Evolutionary conservation across 2,329 filamentous ascomycete species (phyloP).

Genomic region (Periconia sp.): DNA sequence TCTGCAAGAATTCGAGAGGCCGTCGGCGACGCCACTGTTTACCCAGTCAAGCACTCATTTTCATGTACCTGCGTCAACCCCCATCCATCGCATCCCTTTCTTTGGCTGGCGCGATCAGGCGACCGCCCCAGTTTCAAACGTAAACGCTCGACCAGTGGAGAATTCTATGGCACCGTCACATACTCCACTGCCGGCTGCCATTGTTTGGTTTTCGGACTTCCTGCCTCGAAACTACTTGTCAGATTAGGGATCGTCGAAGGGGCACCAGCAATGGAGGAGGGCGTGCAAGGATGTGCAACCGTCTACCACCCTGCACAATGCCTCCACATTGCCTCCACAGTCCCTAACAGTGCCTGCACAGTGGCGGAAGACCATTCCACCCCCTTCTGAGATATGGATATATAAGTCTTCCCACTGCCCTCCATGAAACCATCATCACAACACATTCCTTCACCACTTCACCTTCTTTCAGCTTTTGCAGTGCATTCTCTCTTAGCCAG

Average conservation of each 20-base stretch:
- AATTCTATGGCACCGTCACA: constrained; percentile 9
- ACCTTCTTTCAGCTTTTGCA: constrained; percentile 19
- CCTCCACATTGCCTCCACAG: no score
- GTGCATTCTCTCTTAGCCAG: constrained; percentile 30
- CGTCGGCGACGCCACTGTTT: constrained; percentile 17
- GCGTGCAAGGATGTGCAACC: background rate
- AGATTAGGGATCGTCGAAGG: constrained; percentile 34
- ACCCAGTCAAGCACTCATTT: constrained; percentile 23
- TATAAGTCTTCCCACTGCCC: constrained; percentile 26
- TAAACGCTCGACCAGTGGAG: constrained; percentile 34
- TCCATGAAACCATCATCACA: constrained; percentile 20
- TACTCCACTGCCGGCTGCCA: constrained; percentile 15
- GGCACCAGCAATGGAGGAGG: background rate
- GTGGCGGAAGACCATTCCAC: no score
- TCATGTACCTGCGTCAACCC: constrained; percentile 29
- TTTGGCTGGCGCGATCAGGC: constrained; percentile 33
- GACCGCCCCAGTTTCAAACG: constrained; percentile 33
- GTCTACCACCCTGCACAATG: background rate
- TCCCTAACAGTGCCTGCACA: no score
- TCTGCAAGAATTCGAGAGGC: constrained; percentile 15
- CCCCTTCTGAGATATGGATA: constrained; percentile 7
- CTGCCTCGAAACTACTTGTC: constrained; percentile 23
- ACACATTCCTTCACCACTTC: constrained; percentile 16
- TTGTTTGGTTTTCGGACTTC: constrained; percentile 28
- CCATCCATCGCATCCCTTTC: constrained; percentile 14